phyloP scores from a whole-genome alignment of 2,329 filamentous ascomycete species.

The Furcasterigmium sp. region DNA sequence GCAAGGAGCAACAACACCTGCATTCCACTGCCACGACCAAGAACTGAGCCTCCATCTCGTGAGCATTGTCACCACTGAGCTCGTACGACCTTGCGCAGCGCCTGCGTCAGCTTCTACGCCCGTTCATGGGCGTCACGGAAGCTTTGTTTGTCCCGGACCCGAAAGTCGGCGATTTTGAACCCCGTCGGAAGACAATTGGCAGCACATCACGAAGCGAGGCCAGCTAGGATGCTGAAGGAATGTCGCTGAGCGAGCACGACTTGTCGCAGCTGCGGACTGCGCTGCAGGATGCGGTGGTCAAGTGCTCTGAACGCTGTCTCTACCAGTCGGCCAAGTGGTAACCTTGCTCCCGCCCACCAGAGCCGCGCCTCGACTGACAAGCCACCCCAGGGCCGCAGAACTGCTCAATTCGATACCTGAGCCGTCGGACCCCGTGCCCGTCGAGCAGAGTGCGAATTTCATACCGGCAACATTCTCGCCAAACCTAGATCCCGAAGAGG shows the following conservation, averaged over 20 bases:
- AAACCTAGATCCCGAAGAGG: slow-evolving; percentile 66
- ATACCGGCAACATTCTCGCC: slow-evolving; percentile 43
- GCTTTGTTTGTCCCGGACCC: too few species aligned
- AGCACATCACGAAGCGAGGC: background rate
- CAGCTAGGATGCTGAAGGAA: slow-evolving; percentile 20
- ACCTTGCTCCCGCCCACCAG: slow-evolving; percentile 1
- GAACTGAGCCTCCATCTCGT: too few species aligned
- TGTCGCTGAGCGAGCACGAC: slow-evolving; percentile 52
- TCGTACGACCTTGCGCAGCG: too few species aligned
- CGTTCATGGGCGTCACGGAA: too few species aligned
- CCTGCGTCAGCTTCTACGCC: too few species aligned
- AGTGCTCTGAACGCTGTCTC: slow-evolving; percentile 89
- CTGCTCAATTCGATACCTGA: slow-evolving; percentile 79
- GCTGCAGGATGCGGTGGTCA: slow-evolving; percentile 79
- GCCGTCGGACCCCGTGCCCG: slow-evolving; percentile 48
- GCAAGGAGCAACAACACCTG: slow-evolving; percentile 1
- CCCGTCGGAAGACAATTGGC: too few species aligned
- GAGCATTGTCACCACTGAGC: too few species aligned
- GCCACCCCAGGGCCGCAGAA: slow-evolving; percentile 75
- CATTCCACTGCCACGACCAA: background rate
- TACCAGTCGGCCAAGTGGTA: slow-evolving; percentile 98
- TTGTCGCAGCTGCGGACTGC: slow-evolving; percentile 63
- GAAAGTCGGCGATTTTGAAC: too few species aligned
- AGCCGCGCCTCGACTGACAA: slow-evolving; percentile 1
- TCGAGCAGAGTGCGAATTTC: slow-evolving; percentile 26